These are phyloP conservation scores for Exutisphaerella laricina DNA, from an alignment of 2,329 filamentous ascomycete species.

Conservation along the genomic window DNA sequence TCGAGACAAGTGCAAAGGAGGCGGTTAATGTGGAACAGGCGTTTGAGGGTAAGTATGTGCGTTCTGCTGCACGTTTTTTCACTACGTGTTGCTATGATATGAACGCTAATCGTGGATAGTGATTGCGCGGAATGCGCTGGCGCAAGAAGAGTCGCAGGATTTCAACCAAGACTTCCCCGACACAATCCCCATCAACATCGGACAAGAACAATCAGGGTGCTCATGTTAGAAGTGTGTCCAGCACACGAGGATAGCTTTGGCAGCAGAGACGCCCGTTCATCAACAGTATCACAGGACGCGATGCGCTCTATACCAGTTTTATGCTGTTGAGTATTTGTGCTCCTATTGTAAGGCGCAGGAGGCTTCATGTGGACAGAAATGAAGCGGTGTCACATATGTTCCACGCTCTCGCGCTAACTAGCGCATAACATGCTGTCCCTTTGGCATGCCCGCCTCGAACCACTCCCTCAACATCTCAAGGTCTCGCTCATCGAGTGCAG, in stretches of 20 bases:
- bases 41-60: slow-evolving; percentile 52
- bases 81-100: slow-evolving; percentile 13
- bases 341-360: too few relatives aligned
- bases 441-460: slow-evolving; percentile 10
- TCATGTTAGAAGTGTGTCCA: slow-evolving; percentile 59
- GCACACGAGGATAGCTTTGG: not conserved
- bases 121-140: slow-evolving; percentile 90
- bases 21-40: slow-evolving; percentile 95
- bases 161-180: slow-evolving; percentile 97
- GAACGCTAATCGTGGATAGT: too few relatives aligned
- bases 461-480: slow-evolving; percentile 13
- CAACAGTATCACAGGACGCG: too few relatives aligned
- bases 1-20: slow-evolving; percentile 98
- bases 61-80: not conserved
- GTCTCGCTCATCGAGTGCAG: slow-evolving; percentile 11
- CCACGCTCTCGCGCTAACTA: not conserved
- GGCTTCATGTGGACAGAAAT: not conserved
- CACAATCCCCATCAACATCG: slow-evolving; percentile 96
- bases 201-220: slow-evolving; percentile 88
- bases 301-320: too few relatives aligned
- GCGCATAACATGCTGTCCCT: slow-evolving; percentile 5
- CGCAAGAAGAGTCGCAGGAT: slow-evolving; percentile 96
- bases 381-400: not conserved
- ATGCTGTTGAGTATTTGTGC: too few relatives aligned
- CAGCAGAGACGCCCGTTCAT: too few relatives aligned